These are phyloP conservation scores for Calonectria fujianensis DNA, from an alignment of 2,329 filamentous ascomycete species.

Conservation along the genomic window DNA sequence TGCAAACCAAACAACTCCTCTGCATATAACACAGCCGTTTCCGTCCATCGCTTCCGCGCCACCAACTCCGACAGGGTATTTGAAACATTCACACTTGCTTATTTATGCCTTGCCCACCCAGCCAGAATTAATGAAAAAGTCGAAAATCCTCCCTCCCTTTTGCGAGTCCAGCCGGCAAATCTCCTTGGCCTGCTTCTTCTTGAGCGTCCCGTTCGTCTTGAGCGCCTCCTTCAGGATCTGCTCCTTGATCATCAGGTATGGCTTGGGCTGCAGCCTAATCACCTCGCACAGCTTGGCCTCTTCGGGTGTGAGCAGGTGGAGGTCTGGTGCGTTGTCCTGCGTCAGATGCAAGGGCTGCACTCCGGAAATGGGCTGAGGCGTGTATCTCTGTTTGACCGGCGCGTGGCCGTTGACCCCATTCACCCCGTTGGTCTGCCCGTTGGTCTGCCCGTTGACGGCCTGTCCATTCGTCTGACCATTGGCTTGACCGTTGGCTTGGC, in stretches of 20 bases:
- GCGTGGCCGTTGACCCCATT: conserved; percentile 62
- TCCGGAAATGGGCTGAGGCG: conserved; percentile 75
- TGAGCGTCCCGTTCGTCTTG: conserved; percentile 89
- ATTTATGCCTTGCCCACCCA: conserved; percentile 89
- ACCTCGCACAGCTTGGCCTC: conserved; percentile 91
- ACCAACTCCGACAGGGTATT: conserved; percentile 51
- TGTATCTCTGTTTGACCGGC: conserved; percentile 69
- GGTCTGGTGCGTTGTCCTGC: conserved; percentile 85
- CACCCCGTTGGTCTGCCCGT: conserved; percentile 60
- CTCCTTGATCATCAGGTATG: conserved; percentile 96
- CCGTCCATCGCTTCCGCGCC: conserved; percentile 45
- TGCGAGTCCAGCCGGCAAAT: conserved; percentile 88
- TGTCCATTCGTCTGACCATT: conserved; percentile 71
- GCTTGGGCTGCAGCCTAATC: conserved; percentile 91
- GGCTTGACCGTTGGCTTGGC: conserved; percentile 71
- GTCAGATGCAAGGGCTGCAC: conserved; percentile 80
- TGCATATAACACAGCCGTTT: conserved; percentile 27
- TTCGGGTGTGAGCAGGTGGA: conserved; percentile 89
- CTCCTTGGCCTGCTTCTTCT: conserved; percentile 95
- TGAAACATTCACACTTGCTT: conserved; percentile 38
- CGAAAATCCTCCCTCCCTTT: conserved; percentile 91
- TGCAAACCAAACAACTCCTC: conserved; percentile 20
- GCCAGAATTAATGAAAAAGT: conserved; percentile 94
- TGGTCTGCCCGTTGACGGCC: conserved; percentile 64
- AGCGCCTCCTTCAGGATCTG: conserved; percentile 92